Percentiles rank a stretch among this genome's conserved stretches.
phyloP scores from a whole-genome alignment of 257 asterid genomes.

The Penstemon barbatus region DNA sequence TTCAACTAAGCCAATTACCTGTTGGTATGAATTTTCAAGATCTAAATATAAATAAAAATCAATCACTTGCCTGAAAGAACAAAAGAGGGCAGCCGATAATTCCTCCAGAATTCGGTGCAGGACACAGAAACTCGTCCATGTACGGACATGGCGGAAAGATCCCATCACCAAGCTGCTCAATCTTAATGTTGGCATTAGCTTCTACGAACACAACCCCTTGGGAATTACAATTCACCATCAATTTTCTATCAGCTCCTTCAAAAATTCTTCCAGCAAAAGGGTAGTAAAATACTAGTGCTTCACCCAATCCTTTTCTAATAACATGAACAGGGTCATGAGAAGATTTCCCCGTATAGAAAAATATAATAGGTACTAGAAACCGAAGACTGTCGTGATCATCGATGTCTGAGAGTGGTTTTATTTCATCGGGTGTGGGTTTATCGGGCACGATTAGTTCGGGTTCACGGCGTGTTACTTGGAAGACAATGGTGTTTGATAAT shows the following conservation, averaged over 20 bases:
- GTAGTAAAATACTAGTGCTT: slow-evolving; percentile 28
- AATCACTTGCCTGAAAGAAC: too few relatives aligned
- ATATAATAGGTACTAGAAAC: slow-evolving; percentile 19
- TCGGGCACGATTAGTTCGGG: slow-evolving; percentile 19
- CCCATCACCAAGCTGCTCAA: slow-evolving; percentile 23
- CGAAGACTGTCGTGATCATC: slow-evolving; percentile 17
- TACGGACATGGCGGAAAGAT: slow-evolving; percentile 30
- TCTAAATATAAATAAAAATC: too few relatives aligned
- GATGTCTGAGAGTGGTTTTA: slow-evolving; percentile 10
- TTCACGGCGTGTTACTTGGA: slow-evolving; percentile 27
- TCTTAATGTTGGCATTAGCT: slow-evolving; percentile 14
- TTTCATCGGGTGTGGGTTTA: slow-evolving; percentile 23
- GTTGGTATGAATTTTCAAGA: too few relatives aligned
- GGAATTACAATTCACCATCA: slow-evolving; percentile 18
- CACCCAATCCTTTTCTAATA: slow-evolving; percentile 25
- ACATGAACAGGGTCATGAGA: slow-evolving; percentile 26
- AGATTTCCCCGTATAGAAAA: slow-evolving; percentile 17
- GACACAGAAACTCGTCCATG: slow-evolving; percentile 27
- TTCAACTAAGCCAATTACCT: too few relatives aligned
- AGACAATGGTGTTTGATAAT: neutral
- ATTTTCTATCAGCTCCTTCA: slow-evolving; percentile 3
- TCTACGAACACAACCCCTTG: slow-evolving; percentile 25
- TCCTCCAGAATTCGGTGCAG: too few relatives aligned
- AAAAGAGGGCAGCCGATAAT: too few relatives aligned
- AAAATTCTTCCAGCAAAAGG: slow-evolving; percentile 31